phyloP scores from a whole-genome alignment of 495 filamentous ascomycete species.

The Symbiotaphrina buchneri region DNA sequence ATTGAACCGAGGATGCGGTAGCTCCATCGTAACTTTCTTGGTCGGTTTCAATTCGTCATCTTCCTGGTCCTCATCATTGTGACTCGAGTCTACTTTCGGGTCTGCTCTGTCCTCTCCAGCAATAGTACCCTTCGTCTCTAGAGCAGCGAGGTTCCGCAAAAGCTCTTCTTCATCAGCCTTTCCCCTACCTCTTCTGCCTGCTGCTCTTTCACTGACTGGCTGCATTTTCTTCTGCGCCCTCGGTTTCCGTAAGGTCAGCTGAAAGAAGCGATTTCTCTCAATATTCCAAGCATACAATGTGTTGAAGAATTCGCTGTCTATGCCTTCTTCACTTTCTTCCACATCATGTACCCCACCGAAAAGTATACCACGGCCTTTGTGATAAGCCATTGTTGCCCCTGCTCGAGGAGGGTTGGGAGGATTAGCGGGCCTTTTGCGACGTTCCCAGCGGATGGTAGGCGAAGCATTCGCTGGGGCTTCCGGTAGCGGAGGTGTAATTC shows the following conservation, averaged over 20 bases:
- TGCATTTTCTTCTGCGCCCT: conserved; percentile 35
- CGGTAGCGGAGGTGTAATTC: conserved; percentile 45
- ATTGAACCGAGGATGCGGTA: conserved; percentile 79
- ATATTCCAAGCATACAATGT: conserved; percentile 75
- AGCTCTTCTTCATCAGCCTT: conserved; percentile 82
- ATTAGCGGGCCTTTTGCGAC: conserved; percentile 79
- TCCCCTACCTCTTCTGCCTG: conserved; percentile 43
- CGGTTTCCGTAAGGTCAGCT: conserved; percentile 50
- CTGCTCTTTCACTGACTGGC: conserved; percentile 31
- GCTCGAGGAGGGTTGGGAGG: conserved; percentile 63
- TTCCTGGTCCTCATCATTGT: too few relatives aligned
- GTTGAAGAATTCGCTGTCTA: conserved; percentile 93
- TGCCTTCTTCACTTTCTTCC: conserved; percentile 81
- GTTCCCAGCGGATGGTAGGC: conserved; percentile 70
- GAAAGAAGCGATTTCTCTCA: conserved; percentile 86
- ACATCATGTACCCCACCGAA: conserved; percentile 94
- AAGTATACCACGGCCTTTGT: conserved; percentile 76
- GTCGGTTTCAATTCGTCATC: conserved; percentile 28
- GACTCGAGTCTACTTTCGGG: conserved; percentile 15
- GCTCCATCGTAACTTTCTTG: conserved; percentile 35
- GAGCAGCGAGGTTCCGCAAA: conserved; percentile 54
- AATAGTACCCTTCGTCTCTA: conserved; percentile 44
- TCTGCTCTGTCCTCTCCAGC: conserved; percentile 33
- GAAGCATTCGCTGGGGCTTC: conserved; percentile 35
- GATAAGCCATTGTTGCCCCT: conserved; percentile 75